These are phyloP conservation scores for Penicillium soppii DNA, from an alignment of 495 filamentous ascomycete species.

Conservation along the genomic window DNA sequence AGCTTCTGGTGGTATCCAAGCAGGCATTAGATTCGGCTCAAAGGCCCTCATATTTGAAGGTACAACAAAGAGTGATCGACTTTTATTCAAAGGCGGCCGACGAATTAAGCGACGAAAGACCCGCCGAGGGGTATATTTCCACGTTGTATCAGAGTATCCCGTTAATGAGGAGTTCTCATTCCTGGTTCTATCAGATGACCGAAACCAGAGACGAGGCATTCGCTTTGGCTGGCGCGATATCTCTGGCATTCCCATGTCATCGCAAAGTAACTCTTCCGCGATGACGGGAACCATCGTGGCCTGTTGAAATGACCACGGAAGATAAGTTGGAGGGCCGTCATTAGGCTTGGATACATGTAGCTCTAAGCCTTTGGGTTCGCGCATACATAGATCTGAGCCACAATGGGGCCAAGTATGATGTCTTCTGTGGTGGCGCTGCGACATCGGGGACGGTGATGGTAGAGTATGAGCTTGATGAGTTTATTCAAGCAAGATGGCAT, in stretches of 20 bases:
- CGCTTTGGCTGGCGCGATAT: slow-evolving; percentile 26
- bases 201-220: slow-evolving; percentile 25
- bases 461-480: background rate
- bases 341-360: slow-evolving; percentile 9
- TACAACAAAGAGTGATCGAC: slow-evolving; percentile 33
- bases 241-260: slow-evolving; percentile 35
- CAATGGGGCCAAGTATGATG: slow-evolving; percentile 45
- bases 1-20: slow-evolving; percentile 20
- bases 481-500: background rate
- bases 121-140: slow-evolving; percentile 19
- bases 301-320: slow-evolving; percentile 16
- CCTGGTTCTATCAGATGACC: slow-evolving; percentile 1
- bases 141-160: slow-evolving; percentile 10
- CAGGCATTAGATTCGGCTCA: slow-evolving; percentile 24
- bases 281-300: slow-evolving; percentile 20
- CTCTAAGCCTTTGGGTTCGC: slow-evolving; percentile 13
- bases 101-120: slow-evolving; percentile 33
- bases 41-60: slow-evolving; percentile 25
- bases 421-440: slow-evolving; percentile 32
- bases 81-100: slow-evolving; percentile 37
- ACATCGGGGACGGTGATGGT: slow-evolving; percentile 18
- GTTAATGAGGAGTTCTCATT: slow-evolving; percentile 13
- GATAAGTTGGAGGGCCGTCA: background rate
- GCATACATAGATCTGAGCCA: slow-evolving; percentile 27
- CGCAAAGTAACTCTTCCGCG: slow-evolving; percentile 19